Evolutionary conservation across 2,329 filamentous ascomycete genomes (phyloP), one percentile per base, ranked within the genome.

Genomic region (Ceratocystis smalleyi): DNA sequence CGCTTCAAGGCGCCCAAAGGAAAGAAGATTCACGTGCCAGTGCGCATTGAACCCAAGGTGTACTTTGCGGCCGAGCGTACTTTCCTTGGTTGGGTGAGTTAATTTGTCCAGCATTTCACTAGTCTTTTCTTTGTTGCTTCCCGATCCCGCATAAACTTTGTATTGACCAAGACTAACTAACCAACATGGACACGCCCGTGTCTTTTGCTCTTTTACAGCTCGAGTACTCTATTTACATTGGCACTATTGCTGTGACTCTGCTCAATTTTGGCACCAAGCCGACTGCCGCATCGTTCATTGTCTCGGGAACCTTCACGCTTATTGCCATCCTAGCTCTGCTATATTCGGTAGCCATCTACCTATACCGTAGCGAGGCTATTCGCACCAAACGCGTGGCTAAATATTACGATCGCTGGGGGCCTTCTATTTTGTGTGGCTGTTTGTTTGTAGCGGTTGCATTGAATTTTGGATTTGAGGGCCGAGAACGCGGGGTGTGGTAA

Each of bases 41-140:
- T 97, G 64, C 85, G 94, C 60, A 91, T 99, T 43, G 94, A 99
- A 75, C 94, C 94, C 43, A 99, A 99, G 76, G 94, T 99, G 61
- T 96, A 91, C 74, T 96, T 99, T 72, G 94, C 94, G 24, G 91
- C 91, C 0, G 94, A 99, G 75, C 84, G 94, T 68, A 99, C 94
- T 0, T 99, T 96, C 76, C 81, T 99, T 65, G 89, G 90, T 68
- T 99, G 94, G 91, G 85, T 88, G 76, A 77, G 83, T 76, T 30
- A 10, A 43, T 24, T n/a, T 19, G 49, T 62, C n/a, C 59, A 27
- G 35, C 15, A 17, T 43, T 24, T 27, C 24, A 15, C 32, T 7
- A 15, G 24, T 6, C 22, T 61, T 15, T 40, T 12, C 17, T 49
- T 54, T 35, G 47, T 19, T 51, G n/a, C 47, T 19, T 24, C 5